Conservation (phyloP, 2,329 filamentous ascomycete genomes). For the Alternaria angustiovoidea region DNA sequence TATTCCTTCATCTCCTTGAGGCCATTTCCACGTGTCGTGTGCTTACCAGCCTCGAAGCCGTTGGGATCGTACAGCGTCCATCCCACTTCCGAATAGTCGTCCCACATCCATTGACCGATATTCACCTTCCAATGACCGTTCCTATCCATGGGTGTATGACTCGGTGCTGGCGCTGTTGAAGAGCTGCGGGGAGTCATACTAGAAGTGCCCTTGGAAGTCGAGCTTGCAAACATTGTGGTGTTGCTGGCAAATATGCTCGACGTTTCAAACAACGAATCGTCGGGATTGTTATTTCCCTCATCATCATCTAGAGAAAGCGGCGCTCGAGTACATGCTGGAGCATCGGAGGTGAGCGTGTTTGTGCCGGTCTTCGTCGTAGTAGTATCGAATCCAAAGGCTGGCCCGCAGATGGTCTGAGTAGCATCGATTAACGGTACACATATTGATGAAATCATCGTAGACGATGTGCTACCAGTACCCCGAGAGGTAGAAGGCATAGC, state of each 20-base stretch:
- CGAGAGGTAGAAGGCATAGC: slow-evolving; percentile 9
- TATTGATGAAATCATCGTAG: slow-evolving; percentile 23
- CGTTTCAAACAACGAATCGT: slow-evolving; percentile 10
- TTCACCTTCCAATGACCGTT: slow-evolving; percentile 23
- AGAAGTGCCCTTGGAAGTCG: not conserved
- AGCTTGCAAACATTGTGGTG: slow-evolving; percentile 2
- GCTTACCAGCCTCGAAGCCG: slow-evolving; percentile 15
- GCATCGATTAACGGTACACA: slow-evolving; percentile 27
- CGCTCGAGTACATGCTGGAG: slow-evolving; percentile 29
- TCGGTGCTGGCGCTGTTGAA: slow-evolving; percentile 1
- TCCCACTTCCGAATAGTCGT: slow-evolving; percentile 12
- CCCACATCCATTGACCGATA: slow-evolving; percentile 21
- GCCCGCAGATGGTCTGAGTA: slow-evolving; percentile 27
- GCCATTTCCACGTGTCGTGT: not conserved
- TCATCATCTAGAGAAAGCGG: slow-evolving; percentile 42
- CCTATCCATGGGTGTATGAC: slow-evolving; percentile 13
- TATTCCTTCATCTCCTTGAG: slow-evolving; percentile 1
- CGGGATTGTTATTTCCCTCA: slow-evolving; percentile 34
- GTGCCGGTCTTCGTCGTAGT: slow-evolving; percentile 18
- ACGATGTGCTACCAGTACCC: slow-evolving; percentile 13
- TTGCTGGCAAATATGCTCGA: slow-evolving; percentile 11
- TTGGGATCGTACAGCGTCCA: slow-evolving; percentile 31
- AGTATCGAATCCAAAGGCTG: slow-evolving; percentile 18
- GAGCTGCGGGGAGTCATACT: slow-evolving; percentile 1
- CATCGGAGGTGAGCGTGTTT: slow-evolving; percentile 12